A percentile compares a stretch with the other conserved stretches of the same genome.
Evolutionary conservation across 345 rosid genomes (phyloP).

Genomic region (Theobroma cacao): DNA sequence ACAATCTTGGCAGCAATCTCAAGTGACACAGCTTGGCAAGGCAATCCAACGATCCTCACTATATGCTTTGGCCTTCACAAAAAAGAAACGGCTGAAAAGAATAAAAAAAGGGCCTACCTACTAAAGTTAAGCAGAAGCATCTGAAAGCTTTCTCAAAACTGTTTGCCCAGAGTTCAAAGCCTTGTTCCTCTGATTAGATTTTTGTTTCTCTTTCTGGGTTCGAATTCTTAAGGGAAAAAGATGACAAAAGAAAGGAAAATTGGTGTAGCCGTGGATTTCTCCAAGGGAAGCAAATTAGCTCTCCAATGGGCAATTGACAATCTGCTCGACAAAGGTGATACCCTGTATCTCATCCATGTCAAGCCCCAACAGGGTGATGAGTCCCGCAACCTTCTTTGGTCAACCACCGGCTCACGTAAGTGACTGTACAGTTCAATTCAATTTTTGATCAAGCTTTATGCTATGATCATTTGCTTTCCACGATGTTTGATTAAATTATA

Average conservation of each 20-base stretch:
- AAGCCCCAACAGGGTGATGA: conserved; percentile 30
- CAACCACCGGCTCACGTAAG: conserved; percentile 50
- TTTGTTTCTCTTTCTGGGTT: not conserved
- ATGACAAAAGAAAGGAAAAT: conserved; percentile 48
- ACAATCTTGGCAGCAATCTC: not conserved
- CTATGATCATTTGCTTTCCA: conserved; percentile 5
- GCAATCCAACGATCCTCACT: not conserved
- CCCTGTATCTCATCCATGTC: conserved; percentile 49
- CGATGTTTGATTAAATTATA: not conserved
- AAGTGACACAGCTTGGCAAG: not conserved
- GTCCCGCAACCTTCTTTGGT: conserved; percentile 49
- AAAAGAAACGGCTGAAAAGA: not conserved
- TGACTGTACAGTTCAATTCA: not conserved
- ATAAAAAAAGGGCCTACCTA: not conserved
- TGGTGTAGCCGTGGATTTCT: conserved; percentile 69
- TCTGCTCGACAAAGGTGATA: conserved; percentile 46
- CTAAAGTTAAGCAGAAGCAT: not conserved
- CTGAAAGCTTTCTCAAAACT: not conserved
- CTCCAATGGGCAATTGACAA: conserved; percentile 63
- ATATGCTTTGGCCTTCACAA: not conserved
- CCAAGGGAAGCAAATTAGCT: conserved; percentile 65
- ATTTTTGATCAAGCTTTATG: not conserved
- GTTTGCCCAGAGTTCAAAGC: not conserved
- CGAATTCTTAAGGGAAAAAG: not conserved
- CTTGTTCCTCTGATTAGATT: not conserved